A percentile compares a stretch with the other conserved stretches of the same genome.
These are phyloP conservation scores for Parietaria judaica DNA, from an alignment of 306 rosid species.

Conservation along the genomic window DNA sequence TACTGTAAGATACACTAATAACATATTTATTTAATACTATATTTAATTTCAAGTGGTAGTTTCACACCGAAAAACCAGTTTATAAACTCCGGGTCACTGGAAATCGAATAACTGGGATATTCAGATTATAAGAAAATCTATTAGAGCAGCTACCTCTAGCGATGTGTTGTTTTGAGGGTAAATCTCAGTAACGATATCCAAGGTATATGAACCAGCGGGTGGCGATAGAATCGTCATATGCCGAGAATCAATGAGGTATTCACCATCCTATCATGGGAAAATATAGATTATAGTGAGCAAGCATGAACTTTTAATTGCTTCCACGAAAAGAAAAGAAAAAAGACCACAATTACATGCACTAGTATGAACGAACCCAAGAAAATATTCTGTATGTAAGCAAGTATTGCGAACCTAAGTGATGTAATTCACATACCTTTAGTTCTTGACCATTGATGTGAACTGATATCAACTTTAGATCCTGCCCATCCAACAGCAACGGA, in stretches of 20 bases:
- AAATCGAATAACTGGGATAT: too few species aligned
- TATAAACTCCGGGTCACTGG: too few species aligned
- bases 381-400: not conserved
- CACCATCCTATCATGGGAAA: slow-evolving; percentile 47
- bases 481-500: slow-evolving; percentile 74
- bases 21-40: not conserved
- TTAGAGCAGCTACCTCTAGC: slow-evolving; percentile 45
- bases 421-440: slow-evolving; percentile 45
- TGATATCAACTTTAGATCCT: slow-evolving; percentile 58
- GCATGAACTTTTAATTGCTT: not conserved
- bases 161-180: slow-evolving; percentile 85
- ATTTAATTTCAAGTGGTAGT: not conserved
- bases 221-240: slow-evolving; percentile 63
- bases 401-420: not conserved
- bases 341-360: not conserved
- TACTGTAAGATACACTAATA: slow-evolving; percentile 11
- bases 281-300: slow-evolving; percentile 7
- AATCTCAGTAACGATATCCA: slow-evolving; percentile 73
- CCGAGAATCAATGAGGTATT: slow-evolving; percentile 55
- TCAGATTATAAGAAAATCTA: too few species aligned
- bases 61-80: too few species aligned
- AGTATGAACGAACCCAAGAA: not conserved
- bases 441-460: slow-evolving; percentile 53
- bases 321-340: not conserved
- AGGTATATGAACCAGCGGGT: slow-evolving; percentile 58